Evolutionary conservation across 2,329 filamentous ascomycete species (phyloP), one percentile per base, ranked within the genome.

Genomic region (Talaromyces sp.): DNA sequence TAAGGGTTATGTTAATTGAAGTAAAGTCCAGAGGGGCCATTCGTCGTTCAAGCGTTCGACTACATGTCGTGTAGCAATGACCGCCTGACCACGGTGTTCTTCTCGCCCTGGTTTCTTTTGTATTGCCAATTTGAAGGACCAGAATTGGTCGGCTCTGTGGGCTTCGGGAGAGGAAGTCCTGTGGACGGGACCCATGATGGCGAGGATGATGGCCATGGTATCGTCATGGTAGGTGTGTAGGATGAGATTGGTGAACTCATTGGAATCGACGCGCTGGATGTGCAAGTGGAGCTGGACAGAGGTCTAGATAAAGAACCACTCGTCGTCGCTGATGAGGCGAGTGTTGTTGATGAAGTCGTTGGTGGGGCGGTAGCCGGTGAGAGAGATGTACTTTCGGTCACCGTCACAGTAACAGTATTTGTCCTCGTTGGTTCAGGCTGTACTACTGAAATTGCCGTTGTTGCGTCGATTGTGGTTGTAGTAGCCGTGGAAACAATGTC

Each of bases 371-470:
- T 21, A 54, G 59, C 25, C 11, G 40, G 18, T 5, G 28, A 21
- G 14, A 42, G 3, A 42, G 58, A 61, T 35, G 21, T 33, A 8
- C 52, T 44, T 14, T 54, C 44, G 7, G 59, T 61, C 9, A 64
- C 63, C 8, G 59, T 62, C 25, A 64, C 63, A 23, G 55, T 64
- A 23, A 64, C 46, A n/a, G 54, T 60, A 18, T 40, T 63, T 16
- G 39, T 28, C 11, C 4, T 25, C 7, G 25, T 46, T n/a, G 62
- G 52, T 18, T 59, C 18, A 11, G 62, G 62, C 28, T 60, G 58
- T 4, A 63, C 58, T 60, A 63, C 35, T n/a, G 62, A 63, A 48
- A 63, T 57, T 5, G 50, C 40, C n/a, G 62, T 63, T n/a, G 62
- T 63, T 23, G 28, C 42, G 40, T 58, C 62, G 16, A 63, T 12